Percentiles rank a stretch among this genome's conserved stretches.
phyloP scores from a whole-genome alignment of 2,329 filamentous ascomycete species.

The Periglandula ipomoeae region DNA sequence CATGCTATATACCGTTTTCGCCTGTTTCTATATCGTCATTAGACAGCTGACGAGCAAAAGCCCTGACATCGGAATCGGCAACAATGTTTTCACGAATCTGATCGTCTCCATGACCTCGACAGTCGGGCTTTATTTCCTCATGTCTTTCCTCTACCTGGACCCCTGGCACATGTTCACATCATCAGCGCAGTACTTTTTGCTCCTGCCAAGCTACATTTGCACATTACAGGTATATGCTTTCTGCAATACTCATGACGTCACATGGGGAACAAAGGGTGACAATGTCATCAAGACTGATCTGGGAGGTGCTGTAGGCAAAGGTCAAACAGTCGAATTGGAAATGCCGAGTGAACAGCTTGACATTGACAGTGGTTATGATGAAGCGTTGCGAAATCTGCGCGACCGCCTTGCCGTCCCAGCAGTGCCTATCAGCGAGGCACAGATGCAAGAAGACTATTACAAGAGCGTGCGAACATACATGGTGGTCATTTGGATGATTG shows the following conservation, averaged over 20 bases:
- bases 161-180: conserved; percentile 99
- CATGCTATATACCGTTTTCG: conserved; percentile 93
- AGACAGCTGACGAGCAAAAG: conserved; percentile 57
- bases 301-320: conserved; percentile 71
- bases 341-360: conserved; percentile 98
- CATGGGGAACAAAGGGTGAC: conserved; percentile 98
- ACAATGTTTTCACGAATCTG: conserved; percentile 91
- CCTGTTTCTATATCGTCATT: conserved; percentile 79
- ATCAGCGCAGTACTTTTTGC: conserved; percentile 80
- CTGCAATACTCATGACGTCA: conserved; percentile 98
- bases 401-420: conserved; percentile 77
- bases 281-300: conserved; percentile 91
- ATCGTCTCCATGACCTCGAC: conserved; percentile 86
- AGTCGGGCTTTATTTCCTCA: conserved; percentile 87
- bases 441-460: conserved; percentile 98
- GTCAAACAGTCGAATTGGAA: conserved; percentile 81
- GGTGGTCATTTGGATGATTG: conserved; percentile 89
- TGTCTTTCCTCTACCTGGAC: conserved; percentile 93
- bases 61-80: conserved; percentile 51
- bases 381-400: conserved; percentile 89
- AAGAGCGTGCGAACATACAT: conserved; percentile 95
- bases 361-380: conserved; percentile 95
- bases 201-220: conserved; percentile 91
- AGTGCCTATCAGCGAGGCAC: conserved; percentile 55
- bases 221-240: conserved; percentile 97